Conservation (phyloP, 2,329 filamentous ascomycete genomes). For the Fusarium graminum region DNA sequence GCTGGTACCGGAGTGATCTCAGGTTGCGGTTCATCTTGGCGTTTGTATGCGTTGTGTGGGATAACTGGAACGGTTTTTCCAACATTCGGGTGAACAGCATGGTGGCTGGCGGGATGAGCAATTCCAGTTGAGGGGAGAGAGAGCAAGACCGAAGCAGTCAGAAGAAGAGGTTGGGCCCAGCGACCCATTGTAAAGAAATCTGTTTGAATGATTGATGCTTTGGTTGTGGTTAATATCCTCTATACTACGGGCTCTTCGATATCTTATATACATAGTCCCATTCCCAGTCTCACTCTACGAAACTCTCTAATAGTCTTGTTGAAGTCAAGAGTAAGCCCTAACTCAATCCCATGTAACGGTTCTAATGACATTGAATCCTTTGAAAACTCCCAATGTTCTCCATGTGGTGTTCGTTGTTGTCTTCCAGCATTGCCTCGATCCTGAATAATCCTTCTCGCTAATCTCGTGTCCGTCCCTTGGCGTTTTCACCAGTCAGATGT, state of each 20-base stretch:
- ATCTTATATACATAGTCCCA: not conserved
- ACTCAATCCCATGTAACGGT: not conserved
- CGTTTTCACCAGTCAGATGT: constrained; percentile 16
- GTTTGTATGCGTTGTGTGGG: not conserved
- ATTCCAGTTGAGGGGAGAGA: not conserved
- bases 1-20: not conserved
- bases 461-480: constrained; percentile 3
- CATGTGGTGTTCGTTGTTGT: constrained; percentile 2
- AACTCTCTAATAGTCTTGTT: too few relatives aligned
- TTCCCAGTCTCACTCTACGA: not conserved
- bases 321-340: constrained; percentile 15
- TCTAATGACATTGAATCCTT: not conserved
- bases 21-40: constrained; percentile 6
- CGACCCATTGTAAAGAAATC: not conserved
- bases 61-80: not conserved
- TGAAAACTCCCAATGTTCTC: not conserved
- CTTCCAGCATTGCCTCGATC: constrained; percentile 8
- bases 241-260: not conserved
- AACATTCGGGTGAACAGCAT: not conserved
- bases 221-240: not conserved
- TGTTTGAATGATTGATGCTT: not conserved
- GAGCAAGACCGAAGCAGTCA: constrained; percentile 18
- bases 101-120: constrained; percentile 11
- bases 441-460: constrained; percentile 15
- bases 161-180: constrained; percentile 14